Conservation (phyloP, 2,329 filamentous ascomycete genomes). For the Colletotrichum noveboracense region DNA sequence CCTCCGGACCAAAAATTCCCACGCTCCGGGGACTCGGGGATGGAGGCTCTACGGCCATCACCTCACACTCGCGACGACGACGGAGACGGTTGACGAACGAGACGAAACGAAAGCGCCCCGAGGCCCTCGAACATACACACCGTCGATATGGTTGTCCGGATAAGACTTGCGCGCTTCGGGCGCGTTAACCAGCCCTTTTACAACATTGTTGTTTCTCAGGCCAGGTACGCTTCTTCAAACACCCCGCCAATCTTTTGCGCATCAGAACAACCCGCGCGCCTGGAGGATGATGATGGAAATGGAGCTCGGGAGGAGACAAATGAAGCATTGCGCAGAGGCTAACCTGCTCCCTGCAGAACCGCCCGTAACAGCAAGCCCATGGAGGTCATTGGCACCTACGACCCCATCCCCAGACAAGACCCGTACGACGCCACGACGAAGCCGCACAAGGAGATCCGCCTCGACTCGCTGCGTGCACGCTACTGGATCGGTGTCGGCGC, state of each 20-base stretch:
- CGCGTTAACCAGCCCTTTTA: slow-evolving; percentile 89
- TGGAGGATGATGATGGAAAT: background rate
- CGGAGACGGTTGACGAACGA: background rate
- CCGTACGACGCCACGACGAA: slow-evolving; percentile 67
- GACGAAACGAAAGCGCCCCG: background rate
- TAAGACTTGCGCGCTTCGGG: slow-evolving; percentile 93
- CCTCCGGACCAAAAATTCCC: slow-evolving; percentile 13
- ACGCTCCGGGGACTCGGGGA: background rate
- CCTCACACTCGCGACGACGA: background rate
- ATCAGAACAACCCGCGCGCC: background rate
- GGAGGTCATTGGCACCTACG: slow-evolving; percentile 87
- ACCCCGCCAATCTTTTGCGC: background rate
- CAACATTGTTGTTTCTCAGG: slow-evolving; percentile 96
- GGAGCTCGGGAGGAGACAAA: background rate
- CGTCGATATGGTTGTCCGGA: slow-evolving; percentile 81
- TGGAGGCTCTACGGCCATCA: background rate
- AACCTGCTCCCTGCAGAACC: slow-evolving; percentile 57
- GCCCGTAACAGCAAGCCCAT: slow-evolving; percentile 88
- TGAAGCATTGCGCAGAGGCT: background rate
- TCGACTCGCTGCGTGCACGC: slow-evolving; percentile 80
- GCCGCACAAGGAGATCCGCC: slow-evolving; percentile 88
- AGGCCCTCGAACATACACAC: background rate
- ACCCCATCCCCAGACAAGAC: slow-evolving; percentile 68
- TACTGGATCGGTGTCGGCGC: slow-evolving; percentile 99
- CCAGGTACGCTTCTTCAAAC: slow-evolving; percentile 64